phyloP scores from a whole-genome alignment of 345 rosid species.

The Hibiscus tridactylites region DNA sequence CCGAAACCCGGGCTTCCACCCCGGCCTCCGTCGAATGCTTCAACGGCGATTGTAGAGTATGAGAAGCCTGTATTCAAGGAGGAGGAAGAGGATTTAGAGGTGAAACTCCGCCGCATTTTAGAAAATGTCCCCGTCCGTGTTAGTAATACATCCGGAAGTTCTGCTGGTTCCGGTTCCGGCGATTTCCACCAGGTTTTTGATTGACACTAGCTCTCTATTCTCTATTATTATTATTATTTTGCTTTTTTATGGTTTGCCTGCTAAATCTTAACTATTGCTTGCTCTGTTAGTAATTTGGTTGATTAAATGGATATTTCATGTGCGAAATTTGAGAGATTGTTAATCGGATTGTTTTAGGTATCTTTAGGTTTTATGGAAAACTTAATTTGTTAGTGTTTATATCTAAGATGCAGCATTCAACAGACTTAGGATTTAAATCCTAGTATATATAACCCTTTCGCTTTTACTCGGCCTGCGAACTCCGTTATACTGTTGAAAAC shows the following conservation, averaged over 20 bases:
- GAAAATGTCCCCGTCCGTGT: conserved; percentile 96
- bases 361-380: background rate
- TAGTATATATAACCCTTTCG: background rate
- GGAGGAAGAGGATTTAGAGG: conserved; percentile 83
- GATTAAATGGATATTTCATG: background rate
- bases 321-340: background rate
- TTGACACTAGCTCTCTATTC: background rate
- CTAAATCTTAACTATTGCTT: background rate
- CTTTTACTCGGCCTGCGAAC: background rate
- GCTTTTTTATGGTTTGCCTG: background rate
- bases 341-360: background rate
- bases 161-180: conserved; percentile 94
- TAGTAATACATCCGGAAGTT: conserved; percentile 91
- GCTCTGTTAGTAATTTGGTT: background rate
- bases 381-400: background rate
- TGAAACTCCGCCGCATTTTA: conserved; percentile 83
- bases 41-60: conserved; percentile 71
- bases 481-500: background rate
- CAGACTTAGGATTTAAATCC: background rate
- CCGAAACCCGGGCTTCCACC: conserved; percentile 32
- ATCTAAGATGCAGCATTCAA: background rate
- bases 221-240: background rate
- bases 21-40: conserved; percentile 24
- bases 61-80: conserved; percentile 61
- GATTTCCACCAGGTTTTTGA: conserved; percentile 83